Percentiles rank a stretch among this genome's conserved stretches.
These are phyloP conservation scores for Cystofilobasidium bisporidii DNA, from an alignment of 768 basidiomycete species.

Conservation along the genomic window DNA sequence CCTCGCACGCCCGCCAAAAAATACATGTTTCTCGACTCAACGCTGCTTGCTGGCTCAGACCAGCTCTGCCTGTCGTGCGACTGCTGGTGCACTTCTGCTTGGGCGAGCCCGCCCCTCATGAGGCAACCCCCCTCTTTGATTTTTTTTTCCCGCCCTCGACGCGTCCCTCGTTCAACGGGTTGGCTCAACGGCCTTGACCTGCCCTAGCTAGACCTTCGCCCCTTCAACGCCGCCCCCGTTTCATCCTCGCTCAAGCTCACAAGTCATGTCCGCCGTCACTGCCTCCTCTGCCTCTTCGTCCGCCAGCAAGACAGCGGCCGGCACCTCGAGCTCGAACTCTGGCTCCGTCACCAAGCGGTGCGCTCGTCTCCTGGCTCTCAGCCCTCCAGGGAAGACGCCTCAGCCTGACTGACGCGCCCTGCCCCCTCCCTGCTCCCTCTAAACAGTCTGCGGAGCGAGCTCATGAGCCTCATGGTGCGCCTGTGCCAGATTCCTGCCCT, in stretches of 20 bases:
- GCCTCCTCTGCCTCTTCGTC: background rate
- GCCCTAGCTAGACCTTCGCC: background rate
- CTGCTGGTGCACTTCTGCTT: no score
- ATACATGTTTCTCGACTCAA: no score
- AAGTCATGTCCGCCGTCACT: background rate
- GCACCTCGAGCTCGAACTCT: background rate
- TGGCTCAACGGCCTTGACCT: background rate
- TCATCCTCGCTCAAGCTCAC: background rate
- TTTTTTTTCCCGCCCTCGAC: no score
- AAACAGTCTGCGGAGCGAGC: background rate
- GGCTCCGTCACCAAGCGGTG: background rate
- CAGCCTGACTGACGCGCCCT: background rate
- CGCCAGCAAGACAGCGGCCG: background rate
- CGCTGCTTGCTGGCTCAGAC: no score
- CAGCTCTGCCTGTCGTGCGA: no score
- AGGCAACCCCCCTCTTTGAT: no score
- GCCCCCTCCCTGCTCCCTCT: background rate
- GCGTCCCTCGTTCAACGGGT: background rate
- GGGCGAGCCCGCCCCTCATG: no score
- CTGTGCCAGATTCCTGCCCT: background rate
- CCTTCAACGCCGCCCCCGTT: background rate
- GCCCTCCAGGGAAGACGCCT: no score
- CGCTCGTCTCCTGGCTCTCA: background rate
- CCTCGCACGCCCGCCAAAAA: no score
- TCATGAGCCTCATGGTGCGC: conserved; percentile 2